Base-by-base conservation (phyloP, 2,329 filamentous ascomycete genomes). In the Lecanoromycetidae sp. region DNA sequence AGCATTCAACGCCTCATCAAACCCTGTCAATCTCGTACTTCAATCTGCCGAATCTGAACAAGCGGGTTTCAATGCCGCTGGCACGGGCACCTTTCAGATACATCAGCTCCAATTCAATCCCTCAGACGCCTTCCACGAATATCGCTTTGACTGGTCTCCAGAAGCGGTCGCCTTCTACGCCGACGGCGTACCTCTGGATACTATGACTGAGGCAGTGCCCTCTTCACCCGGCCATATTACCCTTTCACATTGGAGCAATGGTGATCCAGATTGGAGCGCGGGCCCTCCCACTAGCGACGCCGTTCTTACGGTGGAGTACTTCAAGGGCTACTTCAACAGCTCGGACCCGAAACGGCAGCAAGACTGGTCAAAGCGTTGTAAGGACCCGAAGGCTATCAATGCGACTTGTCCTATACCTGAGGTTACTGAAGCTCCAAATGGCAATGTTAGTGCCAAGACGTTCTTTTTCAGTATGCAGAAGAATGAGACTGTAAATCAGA, bases 261-360 rank as follows among this genome's bases (percentile, higher is more conserved):
- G 84, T 27, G 81, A 87, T 58, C 59, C 69, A 5, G 58, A 67
- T 1, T 90, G 84, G 84, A 83, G 79, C 33, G 77, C 71, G 10
- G 84, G 84, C 0, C 84, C 84, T 2, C 84, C 84, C 0, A 54
- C 55, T 0, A 52, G 67, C 27, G 79, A 87, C 56, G 76, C 83
- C 0, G 64, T 72, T 15, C 68, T 85, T 56, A 75, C 71, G 5
- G 70, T 88, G 20, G 74, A 71, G 30, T 87, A 87, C 57, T 72
- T 87, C 48, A 86, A 84, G 61, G 80, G 79, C 0, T 90, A 88
- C 62, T 90, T 87, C 67, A 88, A 88, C 67, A 80, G 80, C 13
- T 79, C 80, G 3, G 55, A 68, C 17, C 52, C 56, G 2, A 52
- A 58, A 46, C 59, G 71, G 13, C 60, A 66, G 39, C 54, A 53